These are phyloP conservation scores for Saccharum spontaneum DNA, from an alignment of 176 grass and related monocot genomes.

Conservation along the genomic window DNA sequence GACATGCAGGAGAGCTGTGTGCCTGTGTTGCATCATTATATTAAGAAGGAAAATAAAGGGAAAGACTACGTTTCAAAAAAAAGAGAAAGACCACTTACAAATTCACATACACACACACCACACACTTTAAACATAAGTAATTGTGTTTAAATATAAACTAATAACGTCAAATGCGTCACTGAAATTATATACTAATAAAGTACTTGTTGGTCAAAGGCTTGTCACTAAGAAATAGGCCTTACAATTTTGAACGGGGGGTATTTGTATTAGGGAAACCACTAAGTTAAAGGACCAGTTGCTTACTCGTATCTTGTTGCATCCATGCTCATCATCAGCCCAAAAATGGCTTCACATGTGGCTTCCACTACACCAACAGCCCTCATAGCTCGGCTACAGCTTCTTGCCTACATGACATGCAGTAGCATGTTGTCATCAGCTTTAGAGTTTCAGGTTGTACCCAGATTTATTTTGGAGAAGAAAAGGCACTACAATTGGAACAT, in stretches of 20 bases:
- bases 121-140: neutral
- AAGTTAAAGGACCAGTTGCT: conserved; percentile 16
- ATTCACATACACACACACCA: too few species aligned
- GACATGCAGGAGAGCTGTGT: neutral
- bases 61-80: neutral
- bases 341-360: conserved; percentile 85
- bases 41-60: neutral
- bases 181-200: neutral
- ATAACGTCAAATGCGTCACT: neutral
- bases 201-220: neutral
- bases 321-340: conserved; percentile 97
- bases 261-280: neutral
- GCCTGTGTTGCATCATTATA: neutral
- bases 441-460: conserved; percentile 13
- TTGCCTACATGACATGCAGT: conserved; percentile 60
- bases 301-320: conserved; percentile 89
- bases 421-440: neutral
- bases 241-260: neutral
- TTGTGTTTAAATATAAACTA: neutral
- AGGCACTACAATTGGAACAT: conserved; percentile 24
- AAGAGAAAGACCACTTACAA: neutral
- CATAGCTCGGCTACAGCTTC: conserved; percentile 91
- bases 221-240: neutral
- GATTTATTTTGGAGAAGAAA: neutral
- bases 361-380: conserved; percentile 95